phyloP scores from a whole-genome alignment of 176 grass and related monocot genomes.

The Cymbopogon citratus region DNA sequence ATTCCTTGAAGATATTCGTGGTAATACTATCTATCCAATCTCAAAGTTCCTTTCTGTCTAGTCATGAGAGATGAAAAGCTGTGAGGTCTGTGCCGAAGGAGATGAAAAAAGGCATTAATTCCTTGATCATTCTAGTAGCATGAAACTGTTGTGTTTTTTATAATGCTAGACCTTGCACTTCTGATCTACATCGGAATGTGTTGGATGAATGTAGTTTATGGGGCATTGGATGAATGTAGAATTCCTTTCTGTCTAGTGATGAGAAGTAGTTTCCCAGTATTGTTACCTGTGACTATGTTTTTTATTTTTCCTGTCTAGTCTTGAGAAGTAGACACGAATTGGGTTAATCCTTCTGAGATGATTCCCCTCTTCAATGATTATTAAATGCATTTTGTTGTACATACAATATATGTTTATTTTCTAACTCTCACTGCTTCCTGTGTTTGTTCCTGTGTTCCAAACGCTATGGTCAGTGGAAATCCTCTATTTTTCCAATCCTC shows the following conservation, averaged over 20 bases:
- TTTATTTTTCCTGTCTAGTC: not conserved
- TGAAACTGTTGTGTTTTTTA: too few species aligned
- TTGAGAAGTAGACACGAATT: not conserved
- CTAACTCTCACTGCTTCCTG: too few species aligned
- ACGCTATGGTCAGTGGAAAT: too few species aligned
- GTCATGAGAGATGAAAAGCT: too few species aligned
- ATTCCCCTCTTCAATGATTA: not conserved
- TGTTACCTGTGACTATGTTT: not conserved
- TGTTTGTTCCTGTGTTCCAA: too few species aligned
- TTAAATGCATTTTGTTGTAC: too few species aligned
- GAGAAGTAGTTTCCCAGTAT: not conserved
- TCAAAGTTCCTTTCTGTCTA: not conserved
- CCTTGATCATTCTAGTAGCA: too few species aligned
- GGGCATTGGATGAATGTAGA: not conserved
- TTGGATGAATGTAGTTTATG: not conserved
- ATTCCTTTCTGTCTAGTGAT: too few species aligned
- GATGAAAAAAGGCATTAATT: too few species aligned
- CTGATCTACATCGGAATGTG: not conserved
- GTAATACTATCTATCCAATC: slow-evolving; percentile 23
- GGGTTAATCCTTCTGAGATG: not conserved
- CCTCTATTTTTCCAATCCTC: too few species aligned
- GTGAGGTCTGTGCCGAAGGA: too few species aligned
- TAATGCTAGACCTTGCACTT: not conserved
- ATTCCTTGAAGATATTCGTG: slow-evolving; percentile 19
- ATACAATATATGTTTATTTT: too few species aligned